phyloP scores from a whole-genome alignment of 441 rosid genomes.

The Brassica hybrid region DNA sequence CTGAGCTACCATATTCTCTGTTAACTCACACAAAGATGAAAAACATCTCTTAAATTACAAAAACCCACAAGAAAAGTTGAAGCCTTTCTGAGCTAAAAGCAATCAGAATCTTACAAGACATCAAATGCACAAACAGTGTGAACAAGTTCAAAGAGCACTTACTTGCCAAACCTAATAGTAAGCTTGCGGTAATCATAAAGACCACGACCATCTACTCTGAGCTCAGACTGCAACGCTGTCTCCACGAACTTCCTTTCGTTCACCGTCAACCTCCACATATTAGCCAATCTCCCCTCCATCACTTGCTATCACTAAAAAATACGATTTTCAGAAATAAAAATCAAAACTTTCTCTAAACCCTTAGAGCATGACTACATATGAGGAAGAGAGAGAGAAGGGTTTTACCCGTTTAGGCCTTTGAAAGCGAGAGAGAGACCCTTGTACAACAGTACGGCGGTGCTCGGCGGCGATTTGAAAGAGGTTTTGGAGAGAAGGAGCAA shows the following conservation, averaged over 20 bases:
- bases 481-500: not conserved
- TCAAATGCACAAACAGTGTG: no score
- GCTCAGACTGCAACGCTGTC: conserved; percentile 78
- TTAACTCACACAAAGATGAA: conserved; percentile 7
- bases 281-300: conserved; percentile 87
- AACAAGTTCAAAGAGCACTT: conserved; percentile 39
- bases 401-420: not conserved
- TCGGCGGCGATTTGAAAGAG: conserved; percentile 1
- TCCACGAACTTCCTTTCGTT: conserved; percentile 90
- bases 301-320: not conserved
- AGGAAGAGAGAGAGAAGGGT: not conserved
- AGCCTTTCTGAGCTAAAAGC: no score
- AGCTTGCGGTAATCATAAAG: conserved; percentile 85
- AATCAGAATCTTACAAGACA: no score
- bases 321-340: not conserved
- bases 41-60: conserved; percentile 5
- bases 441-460: conserved; percentile 1
- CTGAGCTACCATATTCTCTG: conserved; percentile 93
- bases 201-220: conserved; percentile 85
- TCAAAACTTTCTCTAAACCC: conserved; percentile 1
- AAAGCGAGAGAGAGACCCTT: not conserved
- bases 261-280: conserved; percentile 73
- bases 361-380: not conserved
- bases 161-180: conserved; percentile 86
- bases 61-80: no score